Percentiles rank a stretch among this genome's conserved stretches.
Evolutionary conservation across 2,329 filamentous ascomycete genomes (phyloP).

Genomic region (Fusarium lyarnte): DNA sequence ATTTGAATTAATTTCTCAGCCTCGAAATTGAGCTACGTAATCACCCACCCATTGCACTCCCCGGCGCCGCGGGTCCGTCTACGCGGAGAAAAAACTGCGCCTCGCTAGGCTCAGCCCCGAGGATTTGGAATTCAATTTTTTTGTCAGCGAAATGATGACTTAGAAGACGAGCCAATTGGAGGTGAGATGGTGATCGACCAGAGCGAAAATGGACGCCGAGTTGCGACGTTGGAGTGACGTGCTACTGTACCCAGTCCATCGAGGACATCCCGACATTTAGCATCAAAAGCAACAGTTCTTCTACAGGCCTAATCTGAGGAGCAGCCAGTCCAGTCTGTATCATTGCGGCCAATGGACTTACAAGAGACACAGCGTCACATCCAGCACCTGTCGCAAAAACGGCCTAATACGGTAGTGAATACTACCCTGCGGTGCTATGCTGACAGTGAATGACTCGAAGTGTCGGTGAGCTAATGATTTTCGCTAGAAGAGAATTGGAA

Average conservation of each 20-base stretch:
- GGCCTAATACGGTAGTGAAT: neutral
- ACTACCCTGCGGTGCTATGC: neutral
- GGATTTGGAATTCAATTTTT: constrained; percentile 14
- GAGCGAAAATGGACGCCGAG: neutral
- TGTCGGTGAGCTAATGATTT: neutral
- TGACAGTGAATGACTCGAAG: neutral
- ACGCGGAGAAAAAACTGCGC: constrained; percentile 8
- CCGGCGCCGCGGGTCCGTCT: neutral
- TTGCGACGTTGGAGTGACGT: neutral
- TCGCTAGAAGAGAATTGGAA: neutral
- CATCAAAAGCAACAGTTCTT: too few relatives aligned
- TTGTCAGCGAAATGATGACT: neutral
- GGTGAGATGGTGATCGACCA: neutral
- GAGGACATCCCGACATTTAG: neutral
- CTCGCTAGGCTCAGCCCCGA: constrained; percentile 9
- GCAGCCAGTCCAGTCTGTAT: neutral
- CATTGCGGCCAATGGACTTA: neutral
- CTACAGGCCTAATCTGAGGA: neutral
- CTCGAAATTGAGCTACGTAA: constrained; percentile 2
- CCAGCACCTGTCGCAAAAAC: neutral
- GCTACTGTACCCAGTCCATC: neutral
- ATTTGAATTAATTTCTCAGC: constrained; percentile 17
- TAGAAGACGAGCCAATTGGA: neutral
- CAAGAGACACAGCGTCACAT: neutral
- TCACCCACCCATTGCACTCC: neutral